Base-by-base conservation (phyloP, 768 basidiomycete species). In the Sarcomyxa edulis region DNA sequence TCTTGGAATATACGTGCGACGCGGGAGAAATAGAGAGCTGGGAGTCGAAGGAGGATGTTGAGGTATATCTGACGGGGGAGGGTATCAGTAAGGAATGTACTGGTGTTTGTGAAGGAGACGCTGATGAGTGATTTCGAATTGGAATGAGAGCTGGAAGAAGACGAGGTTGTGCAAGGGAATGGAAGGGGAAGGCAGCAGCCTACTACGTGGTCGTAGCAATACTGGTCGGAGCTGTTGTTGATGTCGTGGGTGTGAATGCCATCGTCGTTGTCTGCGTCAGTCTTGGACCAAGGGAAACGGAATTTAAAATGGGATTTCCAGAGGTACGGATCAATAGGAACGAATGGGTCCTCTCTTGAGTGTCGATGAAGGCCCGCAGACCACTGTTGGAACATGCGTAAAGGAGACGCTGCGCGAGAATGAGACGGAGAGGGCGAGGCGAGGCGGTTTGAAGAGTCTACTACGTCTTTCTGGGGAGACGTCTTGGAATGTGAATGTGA, bases 1-100 rank as follows among this genome's bases (percentile, higher is more conserved):
- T 86, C 84, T 48, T 82, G 74, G 46, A 87, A 88, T 19, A 89
- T 74, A 33, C 76, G 71, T 3, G 83, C 74, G 16, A 90, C 87
- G 3, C 87, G 78, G 3, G 80, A 74, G 57, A 88, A 90, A 51
- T 90, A 90, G 49, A 88, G 65, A 0, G 81, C 73, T 2, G 87
- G 88, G n/a, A 90, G 69, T 11, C 78, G 72, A 12, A 89, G 67
- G 6, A 89, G 72, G 28, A 66, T 37, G 47, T 67, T 59, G 29
- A 71, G 61, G 43, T 70, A 70, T 5, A 69, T n/a, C 31, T 68
- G 54, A 11, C 69, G 55, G 9, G 66, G 69, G 5, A 73, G 51
- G 9, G 61, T 64, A 43, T 72, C 67, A 5, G 54, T 47, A 11
- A 67, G 18, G 48, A 67, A 65, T 11, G 33, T 14, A 14, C 35